Evolutionary conservation across 2,329 filamentous ascomycete genomes (phyloP), one percentile per base, ranked within the genome.

Genomic region (Sphaerulina populicola): DNA sequence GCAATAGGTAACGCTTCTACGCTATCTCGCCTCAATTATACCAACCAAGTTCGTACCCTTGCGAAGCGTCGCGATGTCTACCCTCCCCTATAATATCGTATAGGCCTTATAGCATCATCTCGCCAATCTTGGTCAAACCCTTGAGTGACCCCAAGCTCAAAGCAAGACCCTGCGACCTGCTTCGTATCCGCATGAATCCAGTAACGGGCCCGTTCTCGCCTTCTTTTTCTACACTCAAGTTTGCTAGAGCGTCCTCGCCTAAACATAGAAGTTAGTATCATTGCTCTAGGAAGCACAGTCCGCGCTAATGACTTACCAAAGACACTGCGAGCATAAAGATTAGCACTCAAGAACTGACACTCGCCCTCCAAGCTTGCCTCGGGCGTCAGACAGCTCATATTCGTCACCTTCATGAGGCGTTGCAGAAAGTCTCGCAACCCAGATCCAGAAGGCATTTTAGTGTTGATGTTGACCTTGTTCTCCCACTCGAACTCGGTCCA

Each of bases 401-500:
- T 97, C 48, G 93, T 98, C 69, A 86, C 91, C 55, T 89, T 88
- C 93, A 97, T 97, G 54, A 98, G 76, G 68, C 94, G 85, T 61
- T 88, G 85, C 58, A 98, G 74, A 80, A 98, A 98, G 15, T 94
- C 88, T 44, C 91, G 82, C 55, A 98, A 77, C 27, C 81, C 85
- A 75, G 91, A 94, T 60, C 88, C 88, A n/a, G 60, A 55, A 15
- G 62, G 61, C 63, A 69, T 64, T 77, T 96, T 97, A 58, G 88
- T 94, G 73, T 96, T 96, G 74, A 98, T 97, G 74, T 98, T 98
- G 71, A 98, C 91, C 80, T 98, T 98, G 75, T 98, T 98, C 77
- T 98, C 93, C 93, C 93, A 98, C 69, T 98, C 93, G 61, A 98
- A 98, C 68, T 98, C 93, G 35, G 93, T 98, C 93, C 93, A 98